Conservation (phyloP, 306 rosid species). For the Canavalia gladiata region DNA sequence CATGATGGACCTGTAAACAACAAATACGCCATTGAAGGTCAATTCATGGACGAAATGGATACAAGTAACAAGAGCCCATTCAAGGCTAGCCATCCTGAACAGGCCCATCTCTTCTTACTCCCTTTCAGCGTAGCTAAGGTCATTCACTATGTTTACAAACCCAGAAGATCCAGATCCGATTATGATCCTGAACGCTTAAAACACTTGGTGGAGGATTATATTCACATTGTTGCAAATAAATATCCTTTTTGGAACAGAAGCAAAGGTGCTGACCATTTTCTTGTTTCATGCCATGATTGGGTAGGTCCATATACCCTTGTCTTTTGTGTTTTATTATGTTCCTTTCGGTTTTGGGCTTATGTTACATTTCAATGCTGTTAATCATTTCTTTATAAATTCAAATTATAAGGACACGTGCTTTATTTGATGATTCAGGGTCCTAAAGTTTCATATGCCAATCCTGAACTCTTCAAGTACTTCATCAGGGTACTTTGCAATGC, state of each 20-base stretch:
- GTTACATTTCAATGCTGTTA: no score
- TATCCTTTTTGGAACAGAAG: slow-evolving; percentile 74
- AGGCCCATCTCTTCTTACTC: slow-evolving; percentile 68
- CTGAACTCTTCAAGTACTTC: slow-evolving; percentile 63
- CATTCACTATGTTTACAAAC: slow-evolving; percentile 63
- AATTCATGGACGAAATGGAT: slow-evolving; percentile 75
- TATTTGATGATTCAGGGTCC: slow-evolving; percentile 66
- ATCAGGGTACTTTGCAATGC: slow-evolving; percentile 80
- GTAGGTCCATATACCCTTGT: slow-evolving; percentile 42
- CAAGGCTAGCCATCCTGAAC: slow-evolving; percentile 58
- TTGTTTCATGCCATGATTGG: slow-evolving; percentile 79
- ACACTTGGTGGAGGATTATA: slow-evolving; percentile 57
- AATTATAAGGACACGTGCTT: neutral
- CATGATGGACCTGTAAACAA: slow-evolving; percentile 73
- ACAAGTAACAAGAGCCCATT: slow-evolving; percentile 57
- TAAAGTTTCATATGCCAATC: slow-evolving; percentile 62
- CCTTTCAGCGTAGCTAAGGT: slow-evolving; percentile 64
- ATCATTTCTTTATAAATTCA: neutral
- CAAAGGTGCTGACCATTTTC: slow-evolving; percentile 71
- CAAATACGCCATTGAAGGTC: slow-evolving; percentile 79
- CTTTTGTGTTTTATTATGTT: neutral
- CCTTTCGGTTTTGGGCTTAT: neutral
- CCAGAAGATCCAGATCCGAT: slow-evolving; percentile 51
- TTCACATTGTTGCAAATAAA: slow-evolving; percentile 43
- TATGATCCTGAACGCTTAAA: slow-evolving; percentile 62